Evolutionary conservation across 306 rosid genomes (phyloP).

Genomic region (Vigna unguiculata): DNA sequence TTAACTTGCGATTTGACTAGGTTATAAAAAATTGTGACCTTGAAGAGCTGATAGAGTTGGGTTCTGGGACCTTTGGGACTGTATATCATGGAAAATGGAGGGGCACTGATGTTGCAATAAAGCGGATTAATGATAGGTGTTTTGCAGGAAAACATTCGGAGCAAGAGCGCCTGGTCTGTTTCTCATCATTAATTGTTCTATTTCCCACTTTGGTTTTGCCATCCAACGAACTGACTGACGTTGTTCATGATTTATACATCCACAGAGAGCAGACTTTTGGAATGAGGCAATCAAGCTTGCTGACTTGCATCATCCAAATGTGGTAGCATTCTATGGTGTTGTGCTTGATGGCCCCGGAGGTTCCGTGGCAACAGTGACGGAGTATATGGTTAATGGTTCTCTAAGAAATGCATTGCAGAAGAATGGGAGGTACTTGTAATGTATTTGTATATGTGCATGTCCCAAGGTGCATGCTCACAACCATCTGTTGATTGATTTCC

Average conservation of each 20-base stretch:
- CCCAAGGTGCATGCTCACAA: neutral
- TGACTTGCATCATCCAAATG: conserved; percentile 96
- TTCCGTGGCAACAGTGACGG: conserved; percentile 94
- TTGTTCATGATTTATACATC: conserved; percentile 32
- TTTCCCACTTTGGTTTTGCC: conserved; percentile 5
- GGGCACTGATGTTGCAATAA: conserved; percentile 95
- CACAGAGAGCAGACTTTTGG: conserved; percentile 94
- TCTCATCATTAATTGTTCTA: conserved; percentile 35
- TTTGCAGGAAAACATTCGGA: conserved; percentile 89
- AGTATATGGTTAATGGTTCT: conserved; percentile 94
- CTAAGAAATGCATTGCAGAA: conserved; percentile 83
- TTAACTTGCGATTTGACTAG: conserved; percentile 48
- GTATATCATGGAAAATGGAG: conserved; percentile 98
- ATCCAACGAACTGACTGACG: conserved; percentile 22
- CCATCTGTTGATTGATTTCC: conserved; percentile 9
- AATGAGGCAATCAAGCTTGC: conserved; percentile 97
- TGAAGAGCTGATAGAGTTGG: conserved; percentile 73
- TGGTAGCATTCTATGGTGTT: conserved; percentile 92
- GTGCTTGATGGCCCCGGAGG: conserved; percentile 93
- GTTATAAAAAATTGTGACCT: conserved; percentile 86
- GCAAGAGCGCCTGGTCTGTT: conserved; percentile 87
- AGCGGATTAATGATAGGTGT: conserved; percentile 89
- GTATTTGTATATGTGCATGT: conserved; percentile 13
- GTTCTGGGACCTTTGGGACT: conserved; percentile 64
- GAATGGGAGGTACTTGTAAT: conserved; percentile 70